These are phyloP conservation scores for Trametes meyenii DNA, from an alignment of 768 basidiomycete species.

Conservation along the genomic window DNA sequence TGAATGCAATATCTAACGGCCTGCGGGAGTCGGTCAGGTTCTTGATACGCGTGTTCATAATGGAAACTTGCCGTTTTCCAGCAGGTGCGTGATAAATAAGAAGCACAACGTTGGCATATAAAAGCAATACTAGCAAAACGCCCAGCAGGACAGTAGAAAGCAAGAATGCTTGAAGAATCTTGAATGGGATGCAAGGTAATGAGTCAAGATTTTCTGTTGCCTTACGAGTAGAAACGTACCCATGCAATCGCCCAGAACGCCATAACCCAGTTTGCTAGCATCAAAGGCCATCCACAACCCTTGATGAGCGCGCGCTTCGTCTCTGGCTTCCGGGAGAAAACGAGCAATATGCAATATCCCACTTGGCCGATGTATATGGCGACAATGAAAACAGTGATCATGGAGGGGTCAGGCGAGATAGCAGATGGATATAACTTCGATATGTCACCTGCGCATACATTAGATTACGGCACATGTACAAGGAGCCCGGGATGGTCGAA, in stretches of 20 bases:
- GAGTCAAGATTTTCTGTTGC: background rate
- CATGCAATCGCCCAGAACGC: constrained; percentile 80
- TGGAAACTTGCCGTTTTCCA: constrained; percentile 32
- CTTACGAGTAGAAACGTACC: constrained; percentile 42
- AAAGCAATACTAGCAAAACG: constrained; percentile 64
- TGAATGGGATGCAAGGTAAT: background rate
- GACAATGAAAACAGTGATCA: constrained; percentile 63
- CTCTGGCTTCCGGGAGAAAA: constrained; percentile 69
- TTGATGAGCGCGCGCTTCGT: constrained; percentile 79
- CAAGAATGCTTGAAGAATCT: constrained; percentile 80
- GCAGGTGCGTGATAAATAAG: constrained; percentile 71
- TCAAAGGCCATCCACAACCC: constrained; percentile 79
- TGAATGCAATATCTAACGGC: constrained; percentile 78
- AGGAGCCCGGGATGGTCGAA: background rate
- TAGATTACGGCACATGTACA: background rate
- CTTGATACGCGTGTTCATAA: background rate
- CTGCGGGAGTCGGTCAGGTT: constrained; percentile 26
- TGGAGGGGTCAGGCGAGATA: constrained; percentile 63
- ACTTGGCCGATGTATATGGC: constrained; percentile 68
- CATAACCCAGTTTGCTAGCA: constrained; percentile 79
- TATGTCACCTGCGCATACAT: constrained; percentile 46
- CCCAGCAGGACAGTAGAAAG: constrained; percentile 73
- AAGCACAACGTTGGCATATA: constrained; percentile 81
- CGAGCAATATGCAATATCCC: constrained; percentile 81
- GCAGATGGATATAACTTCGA: constrained; percentile 61